Evolutionary conservation across 768 basidiomycete genomes (phyloP), one percentile per base, ranked within the genome.

Genomic region (Fomitopsis serialis): DNA sequence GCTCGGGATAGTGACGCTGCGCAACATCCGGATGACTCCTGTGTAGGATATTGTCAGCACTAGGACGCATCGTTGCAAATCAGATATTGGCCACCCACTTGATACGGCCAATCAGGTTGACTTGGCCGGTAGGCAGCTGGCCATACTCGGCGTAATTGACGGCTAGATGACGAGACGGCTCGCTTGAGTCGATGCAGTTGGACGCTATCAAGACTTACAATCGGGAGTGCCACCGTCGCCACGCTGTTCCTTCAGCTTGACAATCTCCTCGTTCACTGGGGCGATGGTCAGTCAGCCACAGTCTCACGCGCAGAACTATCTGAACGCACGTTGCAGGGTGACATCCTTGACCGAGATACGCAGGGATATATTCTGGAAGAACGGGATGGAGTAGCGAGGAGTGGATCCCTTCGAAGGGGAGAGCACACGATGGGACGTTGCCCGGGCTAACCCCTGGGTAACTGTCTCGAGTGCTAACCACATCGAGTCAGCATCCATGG

Each of bases 1-100:
- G 66, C 29, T 78, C 78, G 0, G 89, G 89, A 55, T 92, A 92
- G 62, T 91, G 87, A 24, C 76, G 75, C 62, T 88, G 71, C 2
- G 78, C 90, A 23, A 90, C 89, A 58, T 92, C 87, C 0, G 90
- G 90, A 56, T 92, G 90, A 57, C 89, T 92, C 78, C 89, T 91
- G 57, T 19, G 52, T 48, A 23, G n/a, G 42, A n/a, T n/a, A 40
- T 19, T 32, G 1, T 10, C 42, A 25, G 13, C 17, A 36, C 6
- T 7, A 17, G 42, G 19, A 24, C 32, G 2, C 23, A 15, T 42
- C n/a, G 17, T 23, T 19, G 11, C 12, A 72, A 84, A 58, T 32
- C 6, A 5, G 11, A 32, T 6, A 32, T 32, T 11, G 29, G 29
- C 5, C 29, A 32, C 29, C 29, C 52, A 90, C 89, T 87, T 92